Percentiles rank a stretch among this genome's conserved stretches.
Evolutionary conservation across 225 moss, liverwort and hornwort genomes (phyloP).

Genomic region (Bryum argenteum): DNA sequence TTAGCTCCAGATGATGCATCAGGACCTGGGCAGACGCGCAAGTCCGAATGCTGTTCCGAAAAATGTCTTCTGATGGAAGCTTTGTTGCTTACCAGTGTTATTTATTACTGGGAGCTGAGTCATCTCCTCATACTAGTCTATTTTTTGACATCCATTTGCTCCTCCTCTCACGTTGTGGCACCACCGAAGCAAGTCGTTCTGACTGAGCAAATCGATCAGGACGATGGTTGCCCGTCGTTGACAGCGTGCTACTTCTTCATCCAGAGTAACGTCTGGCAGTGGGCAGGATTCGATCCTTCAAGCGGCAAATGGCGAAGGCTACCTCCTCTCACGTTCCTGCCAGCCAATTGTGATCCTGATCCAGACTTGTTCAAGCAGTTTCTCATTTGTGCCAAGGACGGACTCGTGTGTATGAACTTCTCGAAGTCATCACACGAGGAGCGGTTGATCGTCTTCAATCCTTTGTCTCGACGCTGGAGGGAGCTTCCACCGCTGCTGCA

Average conservation of each 20-base stretch:
- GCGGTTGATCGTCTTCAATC: slow-evolving; percentile 24
- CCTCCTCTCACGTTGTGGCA: no score
- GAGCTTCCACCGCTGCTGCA: slow-evolving; percentile 26
- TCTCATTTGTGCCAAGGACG: background rate
- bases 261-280: background rate
- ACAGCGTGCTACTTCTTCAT: slow-evolving; percentile 29
- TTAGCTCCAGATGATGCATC: no score
- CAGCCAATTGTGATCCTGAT: slow-evolving; percentile 18
- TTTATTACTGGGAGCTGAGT: no score
- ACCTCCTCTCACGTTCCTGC: slow-evolving; percentile 8
- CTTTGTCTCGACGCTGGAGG: background rate
- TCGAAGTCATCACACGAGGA: background rate
- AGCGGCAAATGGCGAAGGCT: slow-evolving; percentile 24
- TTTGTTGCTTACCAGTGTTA: no score
- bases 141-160: no score
- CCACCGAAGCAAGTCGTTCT: no score
- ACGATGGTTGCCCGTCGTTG: background rate
- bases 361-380: slow-evolving; percentile 32
- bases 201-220: no score
- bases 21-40: no score
- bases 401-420: slow-evolving; percentile 26
- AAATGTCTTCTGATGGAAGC: no score
- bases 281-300: slow-evolving; percentile 19
- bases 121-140: no score
- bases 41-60: no score